Conservation (phyloP, 2,329 filamentous ascomycete species). For the Acrodontium crateriforme region DNA sequence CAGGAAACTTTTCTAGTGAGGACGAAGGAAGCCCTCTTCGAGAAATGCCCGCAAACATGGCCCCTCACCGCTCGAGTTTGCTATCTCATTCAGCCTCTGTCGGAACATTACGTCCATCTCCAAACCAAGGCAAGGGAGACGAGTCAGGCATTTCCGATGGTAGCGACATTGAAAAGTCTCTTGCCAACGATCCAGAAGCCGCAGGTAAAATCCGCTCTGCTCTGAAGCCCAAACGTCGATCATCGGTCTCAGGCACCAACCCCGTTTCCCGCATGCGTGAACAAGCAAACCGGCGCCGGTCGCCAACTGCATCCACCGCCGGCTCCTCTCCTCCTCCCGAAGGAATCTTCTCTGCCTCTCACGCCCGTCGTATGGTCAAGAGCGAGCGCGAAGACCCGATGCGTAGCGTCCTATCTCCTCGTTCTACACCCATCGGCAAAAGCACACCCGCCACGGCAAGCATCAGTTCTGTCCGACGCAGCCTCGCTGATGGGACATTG, state of each 20-base stretch:
- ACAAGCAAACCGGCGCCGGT: conserved; percentile 38
- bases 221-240: conserved; percentile 34
- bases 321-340: conserved; percentile 39
- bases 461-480: conserved; percentile 14
- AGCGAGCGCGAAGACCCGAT: conserved; percentile 39
- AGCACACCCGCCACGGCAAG: conserved; percentile 25
- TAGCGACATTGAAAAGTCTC: conserved; percentile 13
- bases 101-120: conserved; percentile 7
- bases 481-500: not conserved
- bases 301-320: conserved; percentile 34
- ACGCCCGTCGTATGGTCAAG: conserved; percentile 53
- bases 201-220: conserved; percentile 27
- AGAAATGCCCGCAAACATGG: conserved; percentile 30
- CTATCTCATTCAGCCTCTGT: conserved; percentile 10
- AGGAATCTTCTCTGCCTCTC: conserved; percentile 47
- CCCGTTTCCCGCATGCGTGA: conserved; percentile 23
- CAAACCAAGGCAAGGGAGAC: conserved; percentile 11
- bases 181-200: conserved; percentile 14
- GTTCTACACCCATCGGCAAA: conserved; percentile 45
- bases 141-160: conserved; percentile 14
- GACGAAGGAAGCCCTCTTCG: conserved; percentile 38
- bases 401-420: conserved; percentile 45
- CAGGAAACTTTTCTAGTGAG: conserved; percentile 44
- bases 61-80: conserved; percentile 16
- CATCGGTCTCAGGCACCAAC: conserved; percentile 25